Evolutionary conservation across 148 eudicot genomes (phyloP).

Genomic region (Mesembryanthemum crystallinum): DNA sequence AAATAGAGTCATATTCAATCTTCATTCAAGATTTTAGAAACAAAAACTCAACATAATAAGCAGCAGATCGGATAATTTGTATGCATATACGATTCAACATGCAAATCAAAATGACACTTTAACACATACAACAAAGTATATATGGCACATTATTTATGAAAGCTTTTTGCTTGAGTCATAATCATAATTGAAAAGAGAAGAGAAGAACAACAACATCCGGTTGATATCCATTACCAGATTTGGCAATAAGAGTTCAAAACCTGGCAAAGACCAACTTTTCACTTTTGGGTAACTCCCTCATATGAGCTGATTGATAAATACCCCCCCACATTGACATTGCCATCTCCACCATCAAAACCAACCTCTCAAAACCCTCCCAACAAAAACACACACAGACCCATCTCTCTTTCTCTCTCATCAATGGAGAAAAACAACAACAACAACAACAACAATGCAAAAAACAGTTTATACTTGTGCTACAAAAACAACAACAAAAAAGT

Average conservation of each 20-base stretch:
- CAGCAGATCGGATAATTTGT: too few relatives aligned
- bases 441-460: too few relatives aligned
- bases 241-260: slow-evolving; percentile 17
- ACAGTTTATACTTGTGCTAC: slow-evolving; percentile 18
- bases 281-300: slow-evolving; percentile 8
- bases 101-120: too few relatives aligned
- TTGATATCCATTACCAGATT: slow-evolving; percentile 18
- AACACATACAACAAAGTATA: too few relatives aligned
- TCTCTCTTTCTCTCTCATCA: slow-evolving; percentile 8
- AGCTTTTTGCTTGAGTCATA: too few relatives aligned
- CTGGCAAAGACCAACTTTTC: slow-evolving; percentile 15
- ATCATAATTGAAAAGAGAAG: not conserved
- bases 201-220: not conserved
- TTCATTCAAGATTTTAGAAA: too few relatives aligned
- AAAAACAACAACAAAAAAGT: slow-evolving; percentile 3
- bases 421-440: slow-evolving; percentile 1
- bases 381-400: not conserved
- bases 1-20: too few relatives aligned
- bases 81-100: too few relatives aligned
- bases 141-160: not conserved
- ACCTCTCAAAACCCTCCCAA: not conserved
- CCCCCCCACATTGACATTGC: not conserved
- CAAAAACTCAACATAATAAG: too few relatives aligned
- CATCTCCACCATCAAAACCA: slow-evolving; percentile 6
- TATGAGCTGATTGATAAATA: slow-evolving; percentile 26